Conservation (phyloP, 2,329 filamentous ascomycete species). For the Fusarium beomiforme region DNA sequence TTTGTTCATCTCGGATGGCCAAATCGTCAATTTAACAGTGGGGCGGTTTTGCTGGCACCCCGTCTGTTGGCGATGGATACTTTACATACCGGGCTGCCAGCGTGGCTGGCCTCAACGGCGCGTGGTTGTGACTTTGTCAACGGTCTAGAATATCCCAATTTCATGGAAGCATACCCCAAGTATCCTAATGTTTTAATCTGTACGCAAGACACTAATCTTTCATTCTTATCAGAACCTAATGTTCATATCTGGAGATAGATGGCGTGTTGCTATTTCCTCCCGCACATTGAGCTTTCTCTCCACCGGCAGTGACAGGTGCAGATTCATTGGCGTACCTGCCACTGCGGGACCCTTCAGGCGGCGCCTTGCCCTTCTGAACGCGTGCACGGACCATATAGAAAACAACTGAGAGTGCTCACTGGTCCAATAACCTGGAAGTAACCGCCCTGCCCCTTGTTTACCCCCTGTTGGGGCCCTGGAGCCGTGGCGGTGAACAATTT, state of each 20-base stretch:
- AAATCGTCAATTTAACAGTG: conserved; percentile 24
- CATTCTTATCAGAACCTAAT: too few relatives aligned
- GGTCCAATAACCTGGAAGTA: conserved; percentile 34
- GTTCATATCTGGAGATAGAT: conserved; percentile 1
- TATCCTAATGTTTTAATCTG: too few relatives aligned
- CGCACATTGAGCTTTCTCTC: background rate
- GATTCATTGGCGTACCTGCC: conserved; percentile 26
- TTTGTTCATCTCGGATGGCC: conserved; percentile 27
- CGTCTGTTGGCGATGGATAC: conserved; percentile 31
- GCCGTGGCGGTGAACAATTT: conserved; percentile 52
- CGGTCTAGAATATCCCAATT: background rate
- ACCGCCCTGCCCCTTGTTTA: conserved; percentile 42
- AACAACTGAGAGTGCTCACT: conserved; percentile 49
- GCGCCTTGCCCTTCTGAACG: conserved; percentile 43
- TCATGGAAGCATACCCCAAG: background rate
- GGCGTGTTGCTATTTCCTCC: conserved; percentile 5
- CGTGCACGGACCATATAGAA: conserved; percentile 46
- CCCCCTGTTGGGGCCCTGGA: conserved; percentile 33
- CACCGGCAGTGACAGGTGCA: conserved; percentile 12
- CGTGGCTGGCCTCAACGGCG: conserved; percentile 35
- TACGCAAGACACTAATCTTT: too few relatives aligned
- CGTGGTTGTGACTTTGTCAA: background rate
- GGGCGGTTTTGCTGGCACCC: conserved; percentile 14
- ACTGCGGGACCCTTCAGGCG: conserved; percentile 32
- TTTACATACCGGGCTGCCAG: background rate